Percentiles rank a stretch among this genome's conserved stretches.
Conservation (phyloP, 306 rosid species). For the Vicia faba region DNA sequence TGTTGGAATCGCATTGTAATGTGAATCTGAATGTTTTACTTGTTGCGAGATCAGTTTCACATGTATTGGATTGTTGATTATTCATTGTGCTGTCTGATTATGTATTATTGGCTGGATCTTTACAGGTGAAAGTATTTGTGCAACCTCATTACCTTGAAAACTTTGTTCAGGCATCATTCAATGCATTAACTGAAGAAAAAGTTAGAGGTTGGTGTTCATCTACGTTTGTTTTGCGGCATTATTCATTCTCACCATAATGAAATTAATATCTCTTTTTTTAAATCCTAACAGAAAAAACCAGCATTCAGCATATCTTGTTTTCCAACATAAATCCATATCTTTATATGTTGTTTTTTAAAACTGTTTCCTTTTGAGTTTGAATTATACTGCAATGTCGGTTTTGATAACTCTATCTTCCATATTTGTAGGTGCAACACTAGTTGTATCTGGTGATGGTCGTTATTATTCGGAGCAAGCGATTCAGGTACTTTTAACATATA, state of each 20-base stretch:
- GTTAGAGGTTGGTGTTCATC: slow-evolving; percentile 64
- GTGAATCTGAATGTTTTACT: slow-evolving; percentile 8
- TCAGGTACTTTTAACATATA: slow-evolving; percentile 57
- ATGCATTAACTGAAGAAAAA: slow-evolving; percentile 76
- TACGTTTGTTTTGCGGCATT: slow-evolving; percentile 11
- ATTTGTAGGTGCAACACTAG: slow-evolving; percentile 80
- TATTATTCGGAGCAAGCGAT: slow-evolving; percentile 90
- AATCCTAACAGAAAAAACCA: background rate
- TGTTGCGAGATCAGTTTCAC: slow-evolving; percentile 24
- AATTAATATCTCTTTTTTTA: background rate
- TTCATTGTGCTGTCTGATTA: slow-evolving; percentile 14
- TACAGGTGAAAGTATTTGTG: slow-evolving; percentile 90
- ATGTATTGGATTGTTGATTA: background rate
- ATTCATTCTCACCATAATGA: slow-evolving; percentile 12
- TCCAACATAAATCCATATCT: slow-evolving; percentile 3
- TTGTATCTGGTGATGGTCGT: slow-evolving; percentile 99
- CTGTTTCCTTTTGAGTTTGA: background rate
- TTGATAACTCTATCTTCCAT: slow-evolving; percentile 21
- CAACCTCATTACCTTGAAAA: slow-evolving; percentile 87
- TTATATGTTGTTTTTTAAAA: background rate
- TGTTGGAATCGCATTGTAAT: slow-evolving; percentile 13
- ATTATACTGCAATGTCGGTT: slow-evolving; percentile 17
- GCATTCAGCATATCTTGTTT: slow-evolving; percentile 7
- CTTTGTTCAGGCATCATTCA: slow-evolving; percentile 89
- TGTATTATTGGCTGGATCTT: slow-evolving; percentile 37